Base-by-base conservation (phyloP, 1,139 yeast species). In the Lizanozyma gosingica region DNA sequence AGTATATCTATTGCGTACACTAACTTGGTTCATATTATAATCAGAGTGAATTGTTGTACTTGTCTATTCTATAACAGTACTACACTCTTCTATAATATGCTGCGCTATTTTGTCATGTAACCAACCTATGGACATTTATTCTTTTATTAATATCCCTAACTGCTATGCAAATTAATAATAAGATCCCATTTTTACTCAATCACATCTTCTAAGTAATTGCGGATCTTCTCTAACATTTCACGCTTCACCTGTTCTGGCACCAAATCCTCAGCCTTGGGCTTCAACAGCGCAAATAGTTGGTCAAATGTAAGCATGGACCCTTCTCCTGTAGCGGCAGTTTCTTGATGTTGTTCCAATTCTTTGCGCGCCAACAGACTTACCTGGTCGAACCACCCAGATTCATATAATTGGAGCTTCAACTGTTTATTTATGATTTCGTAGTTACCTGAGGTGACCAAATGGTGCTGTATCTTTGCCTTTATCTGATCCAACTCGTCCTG, bases 311-410 rank as follows among this genome's bases (percentile, higher is more conserved):
- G 80, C 48, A 71, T 79, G 33, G 75, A 63, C 39, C 57, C 57
- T 42, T 62, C 56, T 43, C 61, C 60, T 39, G 61, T 55, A 50
- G 67, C 53, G 42, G 71, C 54, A 56, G 56, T 65, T 35, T 67
- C 70, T 48, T 55, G 48, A 17, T 47, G 47, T 18, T 54, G 55
- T 38, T 61, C 63, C 37, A 66, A 51, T 43, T 67, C 70, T 11
- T 51, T 42, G 38, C 53, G 62, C 3, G 94, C 83, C 41, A 83
- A 51, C 40, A 70, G 75, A 41, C 77, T 70, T 29, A 88, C 79
- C 45, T 81, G 74, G 50, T 86, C 95, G 49, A 78, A 79, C 97
- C 97, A 90, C 4, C 97, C 97, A 2, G 81, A 71, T 54, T 84
- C 84, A 43, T 78, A 71, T 18, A 90, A 71, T 53, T 76, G 77